Conservation (phyloP, 768 basidiomycete species). For the Termitomyces bulborhizus region DNA sequence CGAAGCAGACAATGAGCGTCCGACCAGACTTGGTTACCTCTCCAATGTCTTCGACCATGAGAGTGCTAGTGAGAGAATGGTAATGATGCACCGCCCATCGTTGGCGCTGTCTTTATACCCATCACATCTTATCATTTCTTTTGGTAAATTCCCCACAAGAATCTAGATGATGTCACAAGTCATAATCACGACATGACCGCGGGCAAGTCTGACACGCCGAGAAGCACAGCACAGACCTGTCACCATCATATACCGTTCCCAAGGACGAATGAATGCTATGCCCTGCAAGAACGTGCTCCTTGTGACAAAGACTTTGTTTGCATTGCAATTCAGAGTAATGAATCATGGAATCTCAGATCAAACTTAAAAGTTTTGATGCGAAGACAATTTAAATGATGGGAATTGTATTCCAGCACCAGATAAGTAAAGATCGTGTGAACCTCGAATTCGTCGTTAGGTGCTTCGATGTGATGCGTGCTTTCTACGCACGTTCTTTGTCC, state of each 20-base stretch:
- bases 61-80: not conserved
- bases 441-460: not conserved
- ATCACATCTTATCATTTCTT: not conserved
- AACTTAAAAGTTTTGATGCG: too few species aligned
- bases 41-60: constrained; percentile 12
- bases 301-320: not conserved
- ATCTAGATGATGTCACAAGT: not conserved
- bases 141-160: not conserved
- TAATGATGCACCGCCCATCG: not conserved
- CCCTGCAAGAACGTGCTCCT: not conserved
- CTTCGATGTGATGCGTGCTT: not conserved
- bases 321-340: not conserved
- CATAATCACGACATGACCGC: not conserved
- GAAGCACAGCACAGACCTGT: not conserved
- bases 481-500: not conserved
- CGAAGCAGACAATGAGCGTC: constrained; percentile 40
- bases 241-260: not conserved
- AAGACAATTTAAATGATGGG: too few species aligned
- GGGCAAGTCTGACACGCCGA: not conserved
- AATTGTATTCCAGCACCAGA: too few species aligned
- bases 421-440: not conserved
- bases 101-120: constrained; percentile 3
- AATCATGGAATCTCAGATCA: too few species aligned
- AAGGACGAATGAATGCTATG: not conserved
- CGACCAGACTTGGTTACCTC: constrained; percentile 11